Percentiles rank a stretch among this genome's conserved stretches.
phyloP scores from a whole-genome alignment of 441 rosid genomes.

The Dalechampia spathulata region DNA sequence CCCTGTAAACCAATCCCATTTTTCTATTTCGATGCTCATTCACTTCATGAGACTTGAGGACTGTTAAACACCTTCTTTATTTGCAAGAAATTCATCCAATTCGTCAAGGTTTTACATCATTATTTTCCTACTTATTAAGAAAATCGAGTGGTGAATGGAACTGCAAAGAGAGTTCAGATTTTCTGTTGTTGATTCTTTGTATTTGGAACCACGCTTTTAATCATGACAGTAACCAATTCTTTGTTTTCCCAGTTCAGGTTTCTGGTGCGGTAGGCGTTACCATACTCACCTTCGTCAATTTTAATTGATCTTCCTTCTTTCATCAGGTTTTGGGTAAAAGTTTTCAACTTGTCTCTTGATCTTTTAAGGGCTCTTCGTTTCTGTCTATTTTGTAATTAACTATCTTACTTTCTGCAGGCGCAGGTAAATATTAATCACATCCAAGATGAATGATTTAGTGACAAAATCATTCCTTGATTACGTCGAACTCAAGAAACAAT shows the following conservation, averaged over 20 bases:
- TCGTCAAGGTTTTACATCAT: no score
- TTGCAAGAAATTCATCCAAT: no score
- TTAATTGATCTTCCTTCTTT: slow-evolving; percentile 1
- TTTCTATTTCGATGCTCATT: no score
- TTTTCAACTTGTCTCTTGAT: neutral
- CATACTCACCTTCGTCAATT: neutral
- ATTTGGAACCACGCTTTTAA: no score
- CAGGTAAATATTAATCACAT: slow-evolving; percentile 3
- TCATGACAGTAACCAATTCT: no score
- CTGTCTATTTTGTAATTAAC: neutral
- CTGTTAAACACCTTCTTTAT: no score
- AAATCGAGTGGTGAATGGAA: no score
- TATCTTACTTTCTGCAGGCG: neutral
- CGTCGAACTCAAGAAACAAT: slow-evolving; percentile 28
- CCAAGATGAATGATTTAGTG: slow-evolving; percentile 28
- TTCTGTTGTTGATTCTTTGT: no score
- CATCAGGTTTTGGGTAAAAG: neutral
- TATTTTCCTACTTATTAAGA: no score
- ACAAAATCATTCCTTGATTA: slow-evolving; percentile 23
- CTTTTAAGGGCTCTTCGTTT: neutral
- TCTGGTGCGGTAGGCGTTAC: neutral
- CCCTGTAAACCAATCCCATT: no score
- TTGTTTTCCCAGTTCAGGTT: neutral
- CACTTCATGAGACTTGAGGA: no score
- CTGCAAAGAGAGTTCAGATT: no score